Percentiles rank a stretch among this genome's conserved stretches.
phyloP scores from a whole-genome alignment of 2,329 filamentous ascomycete genomes.

The Teratosphaeria nubilosa region DNA sequence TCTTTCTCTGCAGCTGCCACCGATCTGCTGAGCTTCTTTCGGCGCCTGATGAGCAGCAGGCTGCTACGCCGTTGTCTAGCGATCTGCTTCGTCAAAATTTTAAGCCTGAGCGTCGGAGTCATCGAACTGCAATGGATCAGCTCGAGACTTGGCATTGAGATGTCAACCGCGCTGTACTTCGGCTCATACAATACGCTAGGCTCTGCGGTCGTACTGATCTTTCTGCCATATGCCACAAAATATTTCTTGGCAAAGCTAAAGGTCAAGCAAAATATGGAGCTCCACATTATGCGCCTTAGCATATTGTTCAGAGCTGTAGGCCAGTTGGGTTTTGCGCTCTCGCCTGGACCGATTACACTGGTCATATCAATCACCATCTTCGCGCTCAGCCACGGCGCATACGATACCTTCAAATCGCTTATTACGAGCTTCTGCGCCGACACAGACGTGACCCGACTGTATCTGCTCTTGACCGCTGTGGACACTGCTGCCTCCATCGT shows the following conservation, averaged over 20 bases:
- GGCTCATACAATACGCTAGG: not conserved
- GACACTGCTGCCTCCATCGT: not conserved
- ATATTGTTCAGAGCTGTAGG: not conserved
- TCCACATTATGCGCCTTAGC: not conserved
- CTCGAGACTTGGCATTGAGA: not conserved
- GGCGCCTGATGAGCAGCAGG: not conserved
- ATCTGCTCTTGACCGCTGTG: not conserved
- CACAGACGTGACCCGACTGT: not conserved
- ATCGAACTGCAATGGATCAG: not conserved
- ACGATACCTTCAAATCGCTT: not conserved
- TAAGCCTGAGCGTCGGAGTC: not conserved
- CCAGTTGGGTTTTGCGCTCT: not conserved
- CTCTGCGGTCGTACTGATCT: not conserved
- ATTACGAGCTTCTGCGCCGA: not conserved
- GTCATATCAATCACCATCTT: not conserved
- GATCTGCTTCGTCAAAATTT: not conserved
- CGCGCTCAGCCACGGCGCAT: not conserved
- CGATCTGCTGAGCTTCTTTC: not conserved
- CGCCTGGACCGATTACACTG: not conserved
- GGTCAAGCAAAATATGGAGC: not conserved
- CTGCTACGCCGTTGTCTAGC: not conserved
- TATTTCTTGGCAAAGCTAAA: not conserved
- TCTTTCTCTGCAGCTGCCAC: not conserved
- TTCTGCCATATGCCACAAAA: not conserved
- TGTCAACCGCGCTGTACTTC: not conserved